These are phyloP conservation scores for Thinopyrum elongatum DNA, from an alignment of 176 grass and related monocot species.

Conservation along the genomic window DNA sequence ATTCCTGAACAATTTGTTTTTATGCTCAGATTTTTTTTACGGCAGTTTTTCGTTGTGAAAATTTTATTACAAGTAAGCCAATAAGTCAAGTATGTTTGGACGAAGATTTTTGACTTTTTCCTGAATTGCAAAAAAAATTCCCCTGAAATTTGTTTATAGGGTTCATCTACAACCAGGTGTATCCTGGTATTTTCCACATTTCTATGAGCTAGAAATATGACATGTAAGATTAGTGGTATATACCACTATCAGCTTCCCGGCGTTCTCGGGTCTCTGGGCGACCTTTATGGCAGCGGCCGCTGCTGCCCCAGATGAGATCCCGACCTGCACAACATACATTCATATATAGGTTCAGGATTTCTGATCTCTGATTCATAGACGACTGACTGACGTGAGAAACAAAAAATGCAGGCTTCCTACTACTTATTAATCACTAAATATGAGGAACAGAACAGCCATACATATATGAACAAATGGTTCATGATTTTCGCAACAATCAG, in stretches of 20 bases:
- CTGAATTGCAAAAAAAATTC: too few relatives aligned
- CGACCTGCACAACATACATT: constrained; percentile 56
- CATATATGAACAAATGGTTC: neutral
- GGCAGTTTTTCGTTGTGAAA: too few relatives aligned
- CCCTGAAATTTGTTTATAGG: too few relatives aligned
- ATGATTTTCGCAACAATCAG: neutral
- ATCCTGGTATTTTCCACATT: too few relatives aligned
- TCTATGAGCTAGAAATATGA: neutral
- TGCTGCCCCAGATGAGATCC: constrained; percentile 92
- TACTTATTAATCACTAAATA: neutral
- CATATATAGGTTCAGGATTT: neutral
- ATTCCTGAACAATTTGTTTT: too few relatives aligned
- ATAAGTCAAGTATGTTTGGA: too few relatives aligned
- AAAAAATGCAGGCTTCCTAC: neutral
- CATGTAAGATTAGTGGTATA: neutral
- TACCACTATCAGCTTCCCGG: constrained; percentile 86
- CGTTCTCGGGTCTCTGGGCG: constrained; percentile 82
- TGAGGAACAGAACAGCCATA: neutral
- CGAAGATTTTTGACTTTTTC: too few relatives aligned
- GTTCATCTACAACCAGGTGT: too few relatives aligned
- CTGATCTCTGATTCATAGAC: neutral
- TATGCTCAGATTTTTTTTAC: too few relatives aligned
- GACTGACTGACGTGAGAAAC: neutral
- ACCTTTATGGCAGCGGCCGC: constrained; percentile 79
- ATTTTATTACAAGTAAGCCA: too few relatives aligned